These are phyloP conservation scores for Neurospora intermedia DNA, from an alignment of 495 filamentous ascomycete species.

Conservation along the genomic window DNA sequence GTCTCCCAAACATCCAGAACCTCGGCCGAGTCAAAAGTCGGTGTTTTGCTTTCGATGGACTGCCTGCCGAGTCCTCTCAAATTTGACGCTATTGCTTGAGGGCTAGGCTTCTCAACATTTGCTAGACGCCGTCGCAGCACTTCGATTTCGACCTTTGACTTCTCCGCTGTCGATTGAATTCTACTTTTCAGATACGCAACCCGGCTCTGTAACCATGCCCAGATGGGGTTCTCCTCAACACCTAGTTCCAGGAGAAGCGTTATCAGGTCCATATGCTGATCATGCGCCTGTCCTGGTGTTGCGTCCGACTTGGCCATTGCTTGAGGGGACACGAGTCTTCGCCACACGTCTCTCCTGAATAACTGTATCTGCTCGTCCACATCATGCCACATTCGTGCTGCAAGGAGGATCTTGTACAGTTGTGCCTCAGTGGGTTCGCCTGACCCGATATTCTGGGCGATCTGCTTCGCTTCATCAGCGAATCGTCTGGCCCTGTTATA, in stretches of 20 bases:
- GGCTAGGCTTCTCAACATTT: conserved; percentile 56
- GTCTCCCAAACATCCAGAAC: conserved; percentile 87
- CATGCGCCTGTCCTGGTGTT: conserved; percentile 41
- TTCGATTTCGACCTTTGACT: conserved; percentile 83
- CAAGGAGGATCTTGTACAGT: conserved; percentile 73
- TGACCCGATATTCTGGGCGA: conserved; percentile 44
- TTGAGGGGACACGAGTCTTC: conserved; percentile 52
- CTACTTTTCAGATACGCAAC: conserved; percentile 81
- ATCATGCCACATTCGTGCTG: conserved; percentile 90
- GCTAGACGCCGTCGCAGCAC: conserved; percentile 73
- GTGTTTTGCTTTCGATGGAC: conserved; percentile 40
- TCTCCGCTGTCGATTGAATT: conserved; percentile 66
- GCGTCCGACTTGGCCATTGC: conserved; percentile 32
- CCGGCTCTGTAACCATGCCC: conserved; percentile 83
- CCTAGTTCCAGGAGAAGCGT: conserved; percentile 79
- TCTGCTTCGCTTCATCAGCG: conserved; percentile 58
- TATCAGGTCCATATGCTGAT: conserved; percentile 85
- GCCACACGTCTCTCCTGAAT: conserved; percentile 87
- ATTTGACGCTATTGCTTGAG: conserved; percentile 57
- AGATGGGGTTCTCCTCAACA: conserved; percentile 91
- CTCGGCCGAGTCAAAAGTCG: conserved; percentile 57
- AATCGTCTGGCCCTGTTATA: conserved; percentile 68
- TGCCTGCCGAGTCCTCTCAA: conserved; percentile 60
- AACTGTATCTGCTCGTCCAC: conserved; percentile 70
- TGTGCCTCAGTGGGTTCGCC: conserved; percentile 53